Conservation (phyloP, 2,329 filamentous ascomycete genomes). For the Colletotrichum tanaceti region DNA sequence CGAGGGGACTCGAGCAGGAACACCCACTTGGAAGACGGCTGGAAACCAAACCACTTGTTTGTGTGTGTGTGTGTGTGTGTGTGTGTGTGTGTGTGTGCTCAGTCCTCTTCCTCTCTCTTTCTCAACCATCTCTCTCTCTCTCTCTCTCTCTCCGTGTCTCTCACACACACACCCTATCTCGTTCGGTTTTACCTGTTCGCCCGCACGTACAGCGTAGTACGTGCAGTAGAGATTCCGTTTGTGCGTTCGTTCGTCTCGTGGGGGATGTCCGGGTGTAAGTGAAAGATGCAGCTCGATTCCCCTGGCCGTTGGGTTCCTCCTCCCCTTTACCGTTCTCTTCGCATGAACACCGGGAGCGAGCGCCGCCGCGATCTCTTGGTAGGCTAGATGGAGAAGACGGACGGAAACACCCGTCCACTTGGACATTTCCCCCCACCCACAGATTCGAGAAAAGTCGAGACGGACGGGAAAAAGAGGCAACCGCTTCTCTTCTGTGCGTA, state of each 20-base stretch:
- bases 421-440: background rate
- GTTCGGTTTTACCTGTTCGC: background rate
- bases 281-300: too few relatives aligned
- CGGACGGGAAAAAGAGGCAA: background rate
- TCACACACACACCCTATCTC: too few relatives aligned
- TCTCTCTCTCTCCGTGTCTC: background rate
- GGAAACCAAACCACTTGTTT: too few relatives aligned
- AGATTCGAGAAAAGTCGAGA: background rate
- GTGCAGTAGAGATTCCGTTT: background rate
- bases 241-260: constrained; percentile 11
- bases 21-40: background rate
- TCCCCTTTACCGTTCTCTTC: background rate
- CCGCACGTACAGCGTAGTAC: too few relatives aligned
- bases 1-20: constrained; percentile 1
- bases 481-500: constrained; percentile 10
- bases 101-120: too few relatives aligned
- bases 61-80: too few relatives aligned
- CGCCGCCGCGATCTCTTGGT: background rate
- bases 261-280: too few relatives aligned
- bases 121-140: too few relatives aligned
- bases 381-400: background rate
- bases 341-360: constrained; percentile 8
- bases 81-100: too few relatives aligned
- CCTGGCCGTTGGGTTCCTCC: too few relatives aligned
- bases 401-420: constrained; percentile 3